phyloP scores from a whole-genome alignment of 2,329 filamentous ascomycete genomes.

The Curvularia hawaiiensis region DNA sequence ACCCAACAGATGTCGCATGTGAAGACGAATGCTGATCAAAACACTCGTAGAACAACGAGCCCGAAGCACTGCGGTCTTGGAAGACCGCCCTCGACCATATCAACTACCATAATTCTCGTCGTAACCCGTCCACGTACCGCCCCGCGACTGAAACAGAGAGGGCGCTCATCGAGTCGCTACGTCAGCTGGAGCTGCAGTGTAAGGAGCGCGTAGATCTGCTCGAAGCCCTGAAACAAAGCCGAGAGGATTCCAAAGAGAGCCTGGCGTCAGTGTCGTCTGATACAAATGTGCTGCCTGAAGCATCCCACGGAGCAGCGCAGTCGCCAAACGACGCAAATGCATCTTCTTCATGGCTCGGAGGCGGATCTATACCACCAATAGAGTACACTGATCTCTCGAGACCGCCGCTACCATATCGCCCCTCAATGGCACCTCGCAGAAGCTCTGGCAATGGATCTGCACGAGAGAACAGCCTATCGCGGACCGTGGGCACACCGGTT shows the following conservation, averaged over 20 bases:
- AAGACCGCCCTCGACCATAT: slow-evolving; percentile 86
- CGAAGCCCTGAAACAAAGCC: slow-evolving; percentile 74
- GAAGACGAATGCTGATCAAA: slow-evolving; percentile 4
- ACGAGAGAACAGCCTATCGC: slow-evolving; percentile 30
- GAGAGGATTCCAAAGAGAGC: slow-evolving; percentile 57
- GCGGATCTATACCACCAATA: slow-evolving; percentile 80
- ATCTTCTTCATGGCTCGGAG: slow-evolving; percentile 67
- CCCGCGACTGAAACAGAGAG: slow-evolving; percentile 83
- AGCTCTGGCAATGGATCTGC: slow-evolving; percentile 46
- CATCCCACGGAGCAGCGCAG: slow-evolving; percentile 25
- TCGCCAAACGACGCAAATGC: slow-evolving; percentile 19
- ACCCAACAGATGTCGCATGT: neutral
- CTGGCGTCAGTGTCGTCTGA: slow-evolving; percentile 22
- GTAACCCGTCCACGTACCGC: slow-evolving; percentile 69
- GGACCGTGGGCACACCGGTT: slow-evolving; percentile 29
- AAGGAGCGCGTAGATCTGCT: slow-evolving; percentile 91
- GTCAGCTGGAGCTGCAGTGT: slow-evolving; percentile 85
- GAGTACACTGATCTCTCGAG: slow-evolving; percentile 82
- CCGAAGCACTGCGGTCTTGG: slow-evolving; percentile 91
- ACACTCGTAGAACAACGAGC: slow-evolving; percentile 77
- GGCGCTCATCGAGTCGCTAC: slow-evolving; percentile 79
- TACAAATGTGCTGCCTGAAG: slow-evolving; percentile 31
- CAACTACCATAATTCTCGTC: slow-evolving; percentile 80
- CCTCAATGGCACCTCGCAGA: slow-evolving; percentile 54
- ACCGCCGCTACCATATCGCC: slow-evolving; percentile 64